Evolutionary conservation across 164 flowering plant species (phyloP).

Genomic region (Umbellularia californica): DNA sequence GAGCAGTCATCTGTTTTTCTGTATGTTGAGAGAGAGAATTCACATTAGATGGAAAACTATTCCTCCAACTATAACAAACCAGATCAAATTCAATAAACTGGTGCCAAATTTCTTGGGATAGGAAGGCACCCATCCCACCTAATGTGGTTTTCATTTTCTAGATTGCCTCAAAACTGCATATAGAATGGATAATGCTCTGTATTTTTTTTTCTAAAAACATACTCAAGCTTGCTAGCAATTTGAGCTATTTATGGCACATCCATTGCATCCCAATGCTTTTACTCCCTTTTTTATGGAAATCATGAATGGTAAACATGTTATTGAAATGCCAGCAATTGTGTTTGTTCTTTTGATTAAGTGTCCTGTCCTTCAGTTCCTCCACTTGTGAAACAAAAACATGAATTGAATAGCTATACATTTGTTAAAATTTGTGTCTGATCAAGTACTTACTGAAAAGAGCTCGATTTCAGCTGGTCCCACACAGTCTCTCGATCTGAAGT

Average conservation of each 20-base stretch:
- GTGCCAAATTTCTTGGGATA: not conserved
- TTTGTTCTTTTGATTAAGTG: not conserved
- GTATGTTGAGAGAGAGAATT: too few relatives aligned
- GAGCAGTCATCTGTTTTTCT: not conserved
- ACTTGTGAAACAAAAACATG: not conserved
- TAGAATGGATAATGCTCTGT: too few relatives aligned
- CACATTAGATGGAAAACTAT: not conserved
- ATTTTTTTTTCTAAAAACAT: too few relatives aligned
- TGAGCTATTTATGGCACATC: not conserved
- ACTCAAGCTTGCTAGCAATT: not conserved
- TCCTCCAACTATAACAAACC: not conserved
- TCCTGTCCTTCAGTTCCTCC: not conserved
- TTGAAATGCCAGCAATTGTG: not conserved
- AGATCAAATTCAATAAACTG: not conserved
- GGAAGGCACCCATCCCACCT: not conserved
- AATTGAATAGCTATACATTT: not conserved
- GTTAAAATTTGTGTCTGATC: not conserved
- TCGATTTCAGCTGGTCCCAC: conserved; percentile 89
- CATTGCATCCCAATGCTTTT: not conserved
- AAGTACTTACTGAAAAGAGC: conserved; percentile 85
- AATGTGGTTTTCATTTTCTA: not conserved
- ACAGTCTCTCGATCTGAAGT: conserved; percentile 84
- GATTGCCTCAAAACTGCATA: not conserved
- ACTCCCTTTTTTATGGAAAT: not conserved
- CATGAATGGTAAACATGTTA: not conserved